phyloP scores from a whole-genome alignment of 148 eudicot genomes.

The Dianthus caryophyllus region DNA sequence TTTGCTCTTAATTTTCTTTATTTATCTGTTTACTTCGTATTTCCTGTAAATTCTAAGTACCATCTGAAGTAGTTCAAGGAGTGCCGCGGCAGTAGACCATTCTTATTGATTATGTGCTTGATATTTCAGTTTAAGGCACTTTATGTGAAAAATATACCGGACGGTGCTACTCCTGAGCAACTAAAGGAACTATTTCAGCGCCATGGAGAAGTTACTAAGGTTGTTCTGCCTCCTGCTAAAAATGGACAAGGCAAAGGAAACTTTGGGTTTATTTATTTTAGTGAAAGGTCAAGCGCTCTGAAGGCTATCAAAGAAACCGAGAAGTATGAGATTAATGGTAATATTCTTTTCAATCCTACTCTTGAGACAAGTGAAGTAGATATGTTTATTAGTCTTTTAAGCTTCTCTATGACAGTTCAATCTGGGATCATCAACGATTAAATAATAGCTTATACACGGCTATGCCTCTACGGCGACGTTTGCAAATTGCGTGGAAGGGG shows the following conservation, averaged over 20 bases:
- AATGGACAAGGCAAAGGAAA: slow-evolving; percentile 81
- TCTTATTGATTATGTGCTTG: slow-evolving; percentile 11
- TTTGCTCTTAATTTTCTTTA: too few species aligned
- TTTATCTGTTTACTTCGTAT: too few species aligned
- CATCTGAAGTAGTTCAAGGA: background rate
- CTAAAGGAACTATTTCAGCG: slow-evolving; percentile 85
- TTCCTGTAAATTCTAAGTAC: too few species aligned
- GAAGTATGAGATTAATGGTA: slow-evolving; percentile 88
- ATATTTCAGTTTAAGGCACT: slow-evolving; percentile 85
- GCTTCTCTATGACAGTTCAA: too few species aligned
- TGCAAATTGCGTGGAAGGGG: too few species aligned
- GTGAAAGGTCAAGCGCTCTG: slow-evolving; percentile 93
- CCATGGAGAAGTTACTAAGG: slow-evolving; percentile 94
- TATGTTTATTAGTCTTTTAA: too few species aligned
- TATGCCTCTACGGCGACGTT: too few species aligned
- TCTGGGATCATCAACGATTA: too few species aligned
- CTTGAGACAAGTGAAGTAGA: slow-evolving; percentile 45
- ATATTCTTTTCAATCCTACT: slow-evolving; percentile 14
- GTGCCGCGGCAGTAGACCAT: background rate
- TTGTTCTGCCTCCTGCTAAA: slow-evolving; percentile 92
- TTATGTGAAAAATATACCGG: slow-evolving; percentile 95
- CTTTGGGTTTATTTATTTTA: slow-evolving; percentile 86
- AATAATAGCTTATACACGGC: too few species aligned
- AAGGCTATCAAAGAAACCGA: slow-evolving; percentile 87
- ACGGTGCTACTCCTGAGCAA: slow-evolving; percentile 68